Evolutionary conservation across 2,329 filamentous ascomycete genomes (phyloP).

Genomic region (Cladosporium sp.): DNA sequence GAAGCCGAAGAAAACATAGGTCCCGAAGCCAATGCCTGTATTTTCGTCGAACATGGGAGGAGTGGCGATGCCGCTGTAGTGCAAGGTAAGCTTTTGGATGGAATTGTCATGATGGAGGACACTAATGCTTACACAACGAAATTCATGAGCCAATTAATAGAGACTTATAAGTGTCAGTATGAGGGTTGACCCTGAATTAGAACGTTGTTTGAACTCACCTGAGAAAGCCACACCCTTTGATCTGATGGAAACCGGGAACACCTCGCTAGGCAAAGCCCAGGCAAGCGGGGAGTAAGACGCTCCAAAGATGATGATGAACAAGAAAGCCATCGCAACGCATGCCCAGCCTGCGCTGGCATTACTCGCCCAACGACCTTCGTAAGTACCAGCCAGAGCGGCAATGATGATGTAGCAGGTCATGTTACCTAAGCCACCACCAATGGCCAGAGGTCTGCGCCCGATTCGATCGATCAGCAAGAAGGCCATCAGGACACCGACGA

Average conservation of each 20-base stretch:
- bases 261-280: conserved; percentile 40
- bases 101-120: no score
- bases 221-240: conserved; percentile 58
- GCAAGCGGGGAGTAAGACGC: neutral
- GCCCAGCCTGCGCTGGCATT: conserved; percentile 43
- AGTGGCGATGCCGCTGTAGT: no score
- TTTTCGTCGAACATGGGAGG: no score
- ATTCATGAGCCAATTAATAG: no score
- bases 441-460: conserved; percentile 35
- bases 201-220: no score
- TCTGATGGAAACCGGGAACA: conserved; percentile 55
- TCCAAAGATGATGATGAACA: conserved; percentile 38
- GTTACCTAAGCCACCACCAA: conserved; percentile 37
- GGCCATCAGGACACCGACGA: conserved; percentile 29
- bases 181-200: no score
- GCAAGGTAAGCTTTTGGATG: no score
- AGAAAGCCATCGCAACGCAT: conserved; percentile 49
- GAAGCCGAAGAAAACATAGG: no score
- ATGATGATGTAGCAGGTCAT: conserved; percentile 33
- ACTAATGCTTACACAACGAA: no score
- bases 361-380: conserved; percentile 33
- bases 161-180: no score
- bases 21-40: no score
- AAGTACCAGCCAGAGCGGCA: conserved; percentile 51
- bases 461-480: conserved; percentile 37